phyloP scores from a whole-genome alignment of 257 asterid species.

The Solanum pinnatisectum region DNA sequence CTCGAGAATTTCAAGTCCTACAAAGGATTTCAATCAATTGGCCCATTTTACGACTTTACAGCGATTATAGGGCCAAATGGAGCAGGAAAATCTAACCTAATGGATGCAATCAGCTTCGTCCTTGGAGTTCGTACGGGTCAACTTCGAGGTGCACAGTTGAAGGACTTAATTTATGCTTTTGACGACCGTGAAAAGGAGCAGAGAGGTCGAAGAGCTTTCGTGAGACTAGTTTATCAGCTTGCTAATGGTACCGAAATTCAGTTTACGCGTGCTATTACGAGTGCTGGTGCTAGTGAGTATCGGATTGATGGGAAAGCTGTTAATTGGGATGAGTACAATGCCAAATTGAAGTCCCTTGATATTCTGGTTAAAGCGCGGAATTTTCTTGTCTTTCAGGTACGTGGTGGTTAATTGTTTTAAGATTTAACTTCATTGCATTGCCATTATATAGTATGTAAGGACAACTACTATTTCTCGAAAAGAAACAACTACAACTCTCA shows the following conservation, averaged over 20 bases:
- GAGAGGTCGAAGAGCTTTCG: slow-evolving; percentile 77
- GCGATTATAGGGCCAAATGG: slow-evolving; percentile 97
- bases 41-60: slow-evolving; percentile 90
- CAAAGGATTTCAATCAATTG: slow-evolving; percentile 81
- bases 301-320: slow-evolving; percentile 51
- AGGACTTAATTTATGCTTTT: slow-evolving; percentile 74
- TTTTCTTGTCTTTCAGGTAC: slow-evolving; percentile 96
- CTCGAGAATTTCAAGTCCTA: slow-evolving; percentile 88
- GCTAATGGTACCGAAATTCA: slow-evolving; percentile 54
- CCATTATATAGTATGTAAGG: neutral
- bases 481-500: neutral
- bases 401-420: neutral
- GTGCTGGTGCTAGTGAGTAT: slow-evolving; percentile 82
- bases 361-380: slow-evolving; percentile 92
- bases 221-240: slow-evolving; percentile 66
- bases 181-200: slow-evolving; percentile 85
- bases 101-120: slow-evolving; percentile 98
- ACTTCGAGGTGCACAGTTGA: slow-evolving; percentile 85
- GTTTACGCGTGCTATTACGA: slow-evolving; percentile 76
- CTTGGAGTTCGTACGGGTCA: slow-evolving; percentile 97
- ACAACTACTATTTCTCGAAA: neutral
- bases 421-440: neutral
- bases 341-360: slow-evolving; percentile 61
- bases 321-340: slow-evolving; percentile 76
- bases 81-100: slow-evolving; percentile 90